Percentiles rank a stretch among this genome's conserved stretches.
Evolutionary conservation across 1,284 basidiomycete species (phyloP).

Genomic region (Quambalaria eucalypti): DNA sequence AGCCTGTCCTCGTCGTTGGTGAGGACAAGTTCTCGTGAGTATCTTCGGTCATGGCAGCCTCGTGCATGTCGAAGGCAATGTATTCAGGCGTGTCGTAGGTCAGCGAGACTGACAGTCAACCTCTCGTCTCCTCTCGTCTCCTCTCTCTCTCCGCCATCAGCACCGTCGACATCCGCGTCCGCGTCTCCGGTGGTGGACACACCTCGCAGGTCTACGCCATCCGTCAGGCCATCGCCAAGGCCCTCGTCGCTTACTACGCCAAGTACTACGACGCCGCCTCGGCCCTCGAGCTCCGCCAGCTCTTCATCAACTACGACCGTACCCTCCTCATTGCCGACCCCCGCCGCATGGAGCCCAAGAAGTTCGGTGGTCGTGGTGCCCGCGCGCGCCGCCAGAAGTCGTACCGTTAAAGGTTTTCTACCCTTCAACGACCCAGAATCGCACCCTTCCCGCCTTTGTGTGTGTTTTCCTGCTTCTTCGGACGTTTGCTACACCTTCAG

Average conservation of each 20-base stretch:
- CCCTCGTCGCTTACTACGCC: constrained; percentile 89
- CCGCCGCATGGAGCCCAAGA: constrained; percentile 97
- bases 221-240: constrained; percentile 97
- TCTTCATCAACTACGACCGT: constrained; percentile 52
- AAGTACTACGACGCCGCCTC: constrained; percentile 98
- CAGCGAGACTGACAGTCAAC: neutral
- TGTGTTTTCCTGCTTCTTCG: neutral
- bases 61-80: neutral
- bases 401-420: constrained; percentile 52
- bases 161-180: constrained; percentile 83
- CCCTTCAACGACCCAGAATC: neutral
- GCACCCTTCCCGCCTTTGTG: neutral
- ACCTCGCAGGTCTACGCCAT: constrained; percentile 98
- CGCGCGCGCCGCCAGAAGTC: constrained; percentile 48
- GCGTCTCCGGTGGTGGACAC: constrained; percentile 98
- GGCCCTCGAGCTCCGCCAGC: constrained; percentile 52
- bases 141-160: constrained; percentile 10
- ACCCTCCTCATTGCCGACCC: constrained; percentile 94
- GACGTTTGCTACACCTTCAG: neutral
- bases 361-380: constrained; percentile 52
- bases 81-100: too few species aligned
- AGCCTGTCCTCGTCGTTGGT: constrained; percentile 52
- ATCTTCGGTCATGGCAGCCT: neutral
- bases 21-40: constrained; percentile 47
- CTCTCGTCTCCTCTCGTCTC: neutral